These are phyloP conservation scores for Zizania latifolia DNA, from an alignment of 176 grass and related monocot species.

Conservation along the genomic window DNA sequence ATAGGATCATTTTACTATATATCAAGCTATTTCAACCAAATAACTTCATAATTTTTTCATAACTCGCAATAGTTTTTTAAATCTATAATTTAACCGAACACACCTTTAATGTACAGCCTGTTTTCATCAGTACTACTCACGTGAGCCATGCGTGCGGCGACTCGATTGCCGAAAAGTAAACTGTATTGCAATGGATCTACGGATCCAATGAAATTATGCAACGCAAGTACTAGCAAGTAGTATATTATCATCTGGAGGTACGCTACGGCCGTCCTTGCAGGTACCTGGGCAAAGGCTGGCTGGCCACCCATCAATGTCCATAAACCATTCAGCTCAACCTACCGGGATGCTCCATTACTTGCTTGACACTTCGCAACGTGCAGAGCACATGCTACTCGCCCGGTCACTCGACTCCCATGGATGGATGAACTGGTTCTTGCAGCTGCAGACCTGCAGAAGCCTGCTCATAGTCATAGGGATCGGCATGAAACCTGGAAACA, in stretches of 20 bases:
- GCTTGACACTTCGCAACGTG: constrained; percentile 40
- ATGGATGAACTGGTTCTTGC: not conserved
- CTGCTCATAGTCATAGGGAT: constrained; percentile 11
- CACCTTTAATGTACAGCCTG: no score
- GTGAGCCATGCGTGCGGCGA: constrained; percentile 28
- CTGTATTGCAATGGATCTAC: constrained; percentile 7
- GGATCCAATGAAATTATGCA: constrained; percentile 29
- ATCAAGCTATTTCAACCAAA: no score
- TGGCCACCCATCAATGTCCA: constrained; percentile 17
- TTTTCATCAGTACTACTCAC: not conserved
- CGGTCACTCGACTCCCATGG: constrained; percentile 17
- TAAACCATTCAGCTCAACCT: constrained; percentile 33
- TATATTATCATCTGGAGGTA: constrained; percentile 34
- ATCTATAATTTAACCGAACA: no score
- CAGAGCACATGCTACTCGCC: constrained; percentile 23
- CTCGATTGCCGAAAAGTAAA: constrained; percentile 28
- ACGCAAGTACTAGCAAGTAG: not conserved
- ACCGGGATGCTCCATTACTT: constrained; percentile 25
- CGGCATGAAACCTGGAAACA: not conserved
- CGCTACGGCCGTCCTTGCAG: constrained; percentile 36
- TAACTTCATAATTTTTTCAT: no score
- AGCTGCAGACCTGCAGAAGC: not conserved
- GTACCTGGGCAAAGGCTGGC: constrained; percentile 35
- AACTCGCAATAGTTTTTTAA: no score
- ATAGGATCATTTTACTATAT: no score